Base-by-base conservation (phyloP, 768 basidiomycete genomes). In the Phaffia tasmanica region DNA sequence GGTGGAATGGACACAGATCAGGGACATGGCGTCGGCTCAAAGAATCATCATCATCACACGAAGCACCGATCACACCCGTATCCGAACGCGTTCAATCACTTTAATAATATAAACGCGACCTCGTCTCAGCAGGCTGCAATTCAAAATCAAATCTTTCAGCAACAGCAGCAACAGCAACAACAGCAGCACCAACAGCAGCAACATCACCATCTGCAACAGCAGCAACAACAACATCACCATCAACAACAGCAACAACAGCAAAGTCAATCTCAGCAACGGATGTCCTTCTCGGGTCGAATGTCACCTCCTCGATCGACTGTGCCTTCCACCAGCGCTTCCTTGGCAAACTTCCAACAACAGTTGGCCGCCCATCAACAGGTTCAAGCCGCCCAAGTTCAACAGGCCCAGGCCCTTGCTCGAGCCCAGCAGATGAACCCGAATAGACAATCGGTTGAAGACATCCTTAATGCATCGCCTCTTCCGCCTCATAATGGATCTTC, bases 401-500 rank as follows among this genome's bases (percentile, higher is more conserved):
- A 18, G n/a, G 30, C 58, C 21, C 30, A 50, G 18, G 50, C 50
- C 46, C 30, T 50, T 11, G 48, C 62, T 47, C 59, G 50, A 25
- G 59, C 25, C 15, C 62, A 58, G 51, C 60, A 53, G n/a, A n/a
- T 59, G 32, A 59, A 23, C 30, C 21, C 35, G 15, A 49, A 49
- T n/a, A 49, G 67, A 63, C 74, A 75, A 42, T 65, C 69, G n/a
- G 77, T 77, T n/a, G 75, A 76, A 63, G 77, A 77, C 58, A 77
- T 77, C 53, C 70, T 77, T 48, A 77, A 77, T 63, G 66, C 74
- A 0, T 66, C 72, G 18, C 73, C 73, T 14, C 72, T 73, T 47
- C 75, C 74, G 23, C 72, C 71, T 4, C 70, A 69, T 9, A 72
- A 73, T 51, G 71, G 77, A 51, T 73, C 71, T 27, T 70, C 76